Evolutionary conservation across 495 filamentous ascomycete genomes (phyloP), one percentile per base, ranked within the genome.

Genomic region (Polyplosphaeria fusca): DNA sequence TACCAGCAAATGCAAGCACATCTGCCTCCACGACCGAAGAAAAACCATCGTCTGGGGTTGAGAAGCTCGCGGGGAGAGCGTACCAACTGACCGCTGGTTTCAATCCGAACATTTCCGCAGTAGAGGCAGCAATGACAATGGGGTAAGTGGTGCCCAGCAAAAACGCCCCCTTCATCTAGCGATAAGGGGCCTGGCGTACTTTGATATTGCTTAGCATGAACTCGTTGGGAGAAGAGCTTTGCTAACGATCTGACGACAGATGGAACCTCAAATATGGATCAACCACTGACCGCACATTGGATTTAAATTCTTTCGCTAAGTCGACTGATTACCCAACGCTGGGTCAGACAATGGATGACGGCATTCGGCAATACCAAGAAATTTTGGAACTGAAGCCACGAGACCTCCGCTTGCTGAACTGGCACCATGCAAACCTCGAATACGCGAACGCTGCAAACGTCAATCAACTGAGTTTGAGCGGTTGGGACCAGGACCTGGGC

Each of bases 351-450:
- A 89, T 95, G 79, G 89, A 98, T 62, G 86, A 88, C 50, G 89
- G 90, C 16, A 83, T 96, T 47, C 78, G 78, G 19, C 91, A 97
- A 65, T 98, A 96, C 70, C 85, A 87, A 57, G 79, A 79, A 37
- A 79, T 97, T 51, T 78, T 96, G 18, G 85, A 93, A 41, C 73
- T 99, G 24, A 88, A 83, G 0, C 82, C 90, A 0, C 87, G 87
- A 65, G 93, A 96, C 62, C 83, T 95, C 72, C 80, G 93, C 42
- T 76, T 97, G 27, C 78, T 96, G 62, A 99, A 97, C 66, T 99
- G 93, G 93, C 94, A 99, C 72, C 85, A 96, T 68, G 93, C 94
- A 55, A 99, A 99, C 65, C 77, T 97, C 25, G 93, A 99, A 67
- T 99, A 99, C 66, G 91, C 92, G 42, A 97, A 96, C 66, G 94